Evolutionary conservation across 2,329 filamentous ascomycete genomes (phyloP).

Genomic region (Metarhizium album): DNA sequence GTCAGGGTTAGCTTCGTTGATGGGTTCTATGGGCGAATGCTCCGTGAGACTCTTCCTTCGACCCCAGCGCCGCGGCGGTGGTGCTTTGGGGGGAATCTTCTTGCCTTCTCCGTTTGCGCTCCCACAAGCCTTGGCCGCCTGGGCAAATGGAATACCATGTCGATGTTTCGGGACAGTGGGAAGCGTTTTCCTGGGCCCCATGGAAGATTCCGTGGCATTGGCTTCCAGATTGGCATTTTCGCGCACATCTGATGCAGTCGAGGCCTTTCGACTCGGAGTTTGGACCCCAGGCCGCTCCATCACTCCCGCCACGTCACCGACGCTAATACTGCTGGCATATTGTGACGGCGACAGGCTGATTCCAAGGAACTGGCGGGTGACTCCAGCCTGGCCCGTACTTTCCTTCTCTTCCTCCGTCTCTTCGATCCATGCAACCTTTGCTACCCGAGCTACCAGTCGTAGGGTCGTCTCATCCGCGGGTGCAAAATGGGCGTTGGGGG

Average conservation of each 20-base stretch:
- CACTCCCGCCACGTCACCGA: slow-evolving; percentile 67
- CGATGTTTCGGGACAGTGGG: slow-evolving; percentile 47
- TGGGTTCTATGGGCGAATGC: slow-evolving; percentile 13
- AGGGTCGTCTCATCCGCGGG: slow-evolving; percentile 72
- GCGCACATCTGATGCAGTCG: slow-evolving; percentile 13
- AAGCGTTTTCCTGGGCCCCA: slow-evolving; percentile 34
- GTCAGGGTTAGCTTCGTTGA: neutral
- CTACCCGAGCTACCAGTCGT: slow-evolving; percentile 65
- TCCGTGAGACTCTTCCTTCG: slow-evolving; percentile 25
- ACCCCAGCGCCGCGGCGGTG: slow-evolving; percentile 34
- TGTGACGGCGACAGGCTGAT: slow-evolving; percentile 58
- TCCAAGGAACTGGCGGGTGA: slow-evolving; percentile 52
- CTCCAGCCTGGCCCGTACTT: slow-evolving; percentile 28
- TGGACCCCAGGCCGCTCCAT: slow-evolving; percentile 75
- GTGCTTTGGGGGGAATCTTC: slow-evolving; percentile 34
- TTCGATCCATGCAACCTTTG: slow-evolving; percentile 58
- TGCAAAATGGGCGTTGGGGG: slow-evolving; percentile 62
- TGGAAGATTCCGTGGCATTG: slow-evolving; percentile 9
- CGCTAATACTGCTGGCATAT: slow-evolving; percentile 62
- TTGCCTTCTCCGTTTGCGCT: slow-evolving; percentile 23
- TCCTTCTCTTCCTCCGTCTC: slow-evolving; percentile 25
- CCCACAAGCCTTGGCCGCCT: slow-evolving; percentile 18
- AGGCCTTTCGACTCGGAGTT: slow-evolving; percentile 56
- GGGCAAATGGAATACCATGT: slow-evolving; percentile 37
- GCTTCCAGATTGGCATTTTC: slow-evolving; percentile 10